Evolutionary conservation across 2,329 filamentous ascomycete genomes (phyloP).

Genomic region (Podosphaera leucotricha): DNA sequence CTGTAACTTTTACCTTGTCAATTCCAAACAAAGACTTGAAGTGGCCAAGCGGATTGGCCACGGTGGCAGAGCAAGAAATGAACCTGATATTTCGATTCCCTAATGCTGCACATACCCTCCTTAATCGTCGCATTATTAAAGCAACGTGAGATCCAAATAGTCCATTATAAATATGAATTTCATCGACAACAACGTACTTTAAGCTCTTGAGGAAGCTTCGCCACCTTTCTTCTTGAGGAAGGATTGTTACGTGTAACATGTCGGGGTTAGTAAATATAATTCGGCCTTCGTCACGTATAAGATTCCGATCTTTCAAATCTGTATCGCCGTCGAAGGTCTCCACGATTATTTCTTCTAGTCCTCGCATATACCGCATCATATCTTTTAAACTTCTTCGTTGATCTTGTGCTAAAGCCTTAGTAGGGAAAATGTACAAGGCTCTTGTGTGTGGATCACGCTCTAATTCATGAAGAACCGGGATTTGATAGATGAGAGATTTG

Average conservation of each 20-base stretch:
- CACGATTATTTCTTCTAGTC: constrained; percentile 50
- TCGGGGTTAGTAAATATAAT: constrained; percentile 97
- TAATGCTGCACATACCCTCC: constrained; percentile 70
- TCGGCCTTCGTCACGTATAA: constrained; percentile 65
- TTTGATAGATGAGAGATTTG: constrained; percentile 93
- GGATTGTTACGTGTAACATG: constrained; percentile 85
- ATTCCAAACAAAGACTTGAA: constrained; percentile 90
- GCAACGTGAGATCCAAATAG: constrained; percentile 85
- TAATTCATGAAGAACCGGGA: constrained; percentile 71
- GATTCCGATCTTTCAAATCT: constrained; percentile 51
- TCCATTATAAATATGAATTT: constrained; percentile 91
- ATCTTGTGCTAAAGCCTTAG: constrained; percentile 88
- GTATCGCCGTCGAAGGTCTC: constrained; percentile 97
- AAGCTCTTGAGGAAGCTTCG: constrained; percentile 70
- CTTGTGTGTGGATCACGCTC: constrained; percentile 54
- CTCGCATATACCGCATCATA: constrained; percentile 57
- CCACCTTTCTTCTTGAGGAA: constrained; percentile 83
- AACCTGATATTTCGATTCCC: constrained; percentile 74
- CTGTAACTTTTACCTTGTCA: constrained; percentile 54
- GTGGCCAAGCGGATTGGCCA: constrained; percentile 76
- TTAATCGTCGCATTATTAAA: constrained; percentile 74
- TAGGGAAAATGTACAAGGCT: constrained; percentile 96
- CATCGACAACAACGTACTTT: constrained; percentile 73
- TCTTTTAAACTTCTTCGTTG: constrained; percentile 75
- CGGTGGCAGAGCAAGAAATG: constrained; percentile 87